These are phyloP conservation scores for Ceratobasidium theobromae DNA, from an alignment of 1,284 basidiomycete species.

Conservation along the genomic window DNA sequence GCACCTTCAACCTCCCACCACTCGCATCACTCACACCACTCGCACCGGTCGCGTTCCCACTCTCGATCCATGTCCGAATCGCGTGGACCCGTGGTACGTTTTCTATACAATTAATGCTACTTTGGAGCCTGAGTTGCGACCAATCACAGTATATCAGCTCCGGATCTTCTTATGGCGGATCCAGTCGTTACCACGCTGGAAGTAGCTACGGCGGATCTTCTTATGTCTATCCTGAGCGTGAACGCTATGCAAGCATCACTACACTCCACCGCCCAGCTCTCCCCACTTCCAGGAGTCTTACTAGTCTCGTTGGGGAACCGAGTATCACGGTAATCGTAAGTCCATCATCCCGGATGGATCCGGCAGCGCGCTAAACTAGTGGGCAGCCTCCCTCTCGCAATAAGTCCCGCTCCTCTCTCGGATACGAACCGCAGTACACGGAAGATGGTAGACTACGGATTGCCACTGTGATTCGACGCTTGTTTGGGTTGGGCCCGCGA, in stretches of 20 bases:
- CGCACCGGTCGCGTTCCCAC: conserved; percentile 20
- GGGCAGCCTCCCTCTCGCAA: conserved; percentile 14
- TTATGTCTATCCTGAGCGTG: conserved; percentile 25
- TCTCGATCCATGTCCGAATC: conserved; percentile 27
- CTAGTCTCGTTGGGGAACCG: conserved; percentile 22
- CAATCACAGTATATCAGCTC: conserved; percentile 27
- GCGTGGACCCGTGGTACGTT: conserved; percentile 26
- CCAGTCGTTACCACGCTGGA: conserved; percentile 21
- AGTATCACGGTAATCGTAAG: conserved; percentile 28
- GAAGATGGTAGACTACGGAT: conserved; percentile 18
- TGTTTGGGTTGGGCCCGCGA: conserved; percentile 20
- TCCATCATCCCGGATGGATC: neutral
- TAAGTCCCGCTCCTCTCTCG: conserved; percentile 6
- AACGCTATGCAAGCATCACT: conserved; percentile 24
- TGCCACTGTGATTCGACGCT: conserved; percentile 10
- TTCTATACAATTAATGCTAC: neutral
- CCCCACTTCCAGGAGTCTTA: conserved; percentile 16
- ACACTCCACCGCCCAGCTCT: conserved; percentile 21
- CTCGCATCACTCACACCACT: neutral
- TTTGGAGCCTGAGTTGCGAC: neutral
- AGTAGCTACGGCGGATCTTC: conserved; percentile 28
- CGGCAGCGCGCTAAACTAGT: neutral
- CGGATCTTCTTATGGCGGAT: conserved; percentile 14
- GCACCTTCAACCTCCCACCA: conserved; percentile 18
- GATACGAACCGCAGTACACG: conserved; percentile 25